Percentiles rank a stretch among this genome's conserved stretches.
phyloP scores from a whole-genome alignment of 2,329 filamentous ascomycete genomes.

The Chaetomium olivaceum region DNA sequence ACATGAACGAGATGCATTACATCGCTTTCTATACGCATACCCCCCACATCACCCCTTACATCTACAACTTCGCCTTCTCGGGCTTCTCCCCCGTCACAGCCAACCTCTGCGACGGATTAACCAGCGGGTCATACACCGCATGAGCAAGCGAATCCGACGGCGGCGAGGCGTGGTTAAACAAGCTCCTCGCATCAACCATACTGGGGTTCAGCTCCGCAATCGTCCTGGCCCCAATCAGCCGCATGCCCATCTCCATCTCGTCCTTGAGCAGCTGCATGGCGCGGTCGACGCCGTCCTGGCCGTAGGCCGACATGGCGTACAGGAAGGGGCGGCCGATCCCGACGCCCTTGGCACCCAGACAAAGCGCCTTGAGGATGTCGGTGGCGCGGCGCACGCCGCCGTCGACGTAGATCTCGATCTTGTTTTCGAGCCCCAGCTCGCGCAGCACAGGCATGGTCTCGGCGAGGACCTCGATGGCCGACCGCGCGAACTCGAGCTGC shows the following conservation, averaged over 20 bases:
- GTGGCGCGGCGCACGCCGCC: conserved; percentile 87
- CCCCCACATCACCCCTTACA: background rate
- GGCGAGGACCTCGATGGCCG: conserved; percentile 84
- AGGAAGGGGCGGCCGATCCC: conserved; percentile 94
- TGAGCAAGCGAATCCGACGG: conserved; percentile 51
- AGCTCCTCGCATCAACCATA: conserved; percentile 73
- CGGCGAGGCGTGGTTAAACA: conserved; percentile 56
- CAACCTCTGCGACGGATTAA: conserved; percentile 52
- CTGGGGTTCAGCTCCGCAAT: conserved; percentile 78
- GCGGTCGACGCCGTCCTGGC: conserved; percentile 79
- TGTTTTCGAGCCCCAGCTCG: conserved; percentile 69
- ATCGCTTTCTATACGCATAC: conserved; percentile 5
- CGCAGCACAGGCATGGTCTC: conserved; percentile 89
- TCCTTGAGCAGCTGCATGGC: conserved; percentile 93
- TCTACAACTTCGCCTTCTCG: conserved; percentile 50
- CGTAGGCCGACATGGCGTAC: conserved; percentile 94
- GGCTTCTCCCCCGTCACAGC: conserved; percentile 33
- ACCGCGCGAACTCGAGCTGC: conserved; percentile 88
- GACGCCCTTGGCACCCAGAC: conserved; percentile 86
- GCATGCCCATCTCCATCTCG: conserved; percentile 99
- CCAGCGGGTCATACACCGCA: conserved; percentile 56
- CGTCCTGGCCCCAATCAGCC: conserved; percentile 76
- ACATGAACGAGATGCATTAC: background rate
- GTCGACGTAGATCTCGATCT: conserved; percentile 87
- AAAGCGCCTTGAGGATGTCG: conserved; percentile 93